A percentile compares a stretch with the other conserved stretches of the same genome.
These are phyloP conservation scores for Ganoderma lingzhi DNA, from an alignment of 1,284 basidiomycete genomes.

Conservation along the genomic window DNA sequence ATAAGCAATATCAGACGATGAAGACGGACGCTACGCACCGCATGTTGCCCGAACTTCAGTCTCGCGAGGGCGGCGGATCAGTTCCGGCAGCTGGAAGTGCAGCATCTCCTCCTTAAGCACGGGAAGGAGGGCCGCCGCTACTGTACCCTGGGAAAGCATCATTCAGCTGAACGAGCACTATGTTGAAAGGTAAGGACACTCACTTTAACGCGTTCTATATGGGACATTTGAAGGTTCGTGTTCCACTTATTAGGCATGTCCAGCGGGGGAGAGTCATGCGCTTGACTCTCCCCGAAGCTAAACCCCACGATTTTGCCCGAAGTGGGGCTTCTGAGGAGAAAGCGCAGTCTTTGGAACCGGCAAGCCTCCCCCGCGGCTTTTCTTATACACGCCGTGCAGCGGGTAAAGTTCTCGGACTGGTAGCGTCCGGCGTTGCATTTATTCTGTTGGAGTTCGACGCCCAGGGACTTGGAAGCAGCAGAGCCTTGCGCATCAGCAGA, in stretches of 20 bases:
- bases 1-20: slow-evolving; percentile 7
- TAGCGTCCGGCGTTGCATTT: slow-evolving; percentile 83
- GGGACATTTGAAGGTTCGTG: slow-evolving; percentile 52
- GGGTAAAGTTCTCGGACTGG: slow-evolving; percentile 70
- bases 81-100: slow-evolving; percentile 65
- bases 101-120: slow-evolving; percentile 73
- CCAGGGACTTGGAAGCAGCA: slow-evolving; percentile 35
- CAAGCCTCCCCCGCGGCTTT: slow-evolving; percentile 86
- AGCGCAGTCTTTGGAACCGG: slow-evolving; percentile 80
- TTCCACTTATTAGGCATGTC: slow-evolving; percentile 77
- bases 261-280: slow-evolving; percentile 63
- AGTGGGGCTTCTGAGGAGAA: slow-evolving; percentile 64
- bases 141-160: slow-evolving; percentile 56
- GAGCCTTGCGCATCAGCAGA: slow-evolving; percentile 29
- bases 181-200: slow-evolving; percentile 8
- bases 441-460: slow-evolving; percentile 73
- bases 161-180: neutral
- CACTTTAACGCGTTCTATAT: slow-evolving; percentile 70
- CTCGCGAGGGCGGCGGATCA: slow-evolving; percentile 79
- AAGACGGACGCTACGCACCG: slow-evolving; percentile 57
- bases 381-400: slow-evolving; percentile 81
- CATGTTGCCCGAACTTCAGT: slow-evolving; percentile 84
- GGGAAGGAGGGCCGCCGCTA: slow-evolving; percentile 75
- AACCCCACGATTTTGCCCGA: slow-evolving; percentile 66
- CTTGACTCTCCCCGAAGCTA: slow-evolving; percentile 71